These are phyloP conservation scores for Skeletonema tropicum DNA, from an alignment of 108 stramenopile species.

Conservation along the genomic window DNA sequence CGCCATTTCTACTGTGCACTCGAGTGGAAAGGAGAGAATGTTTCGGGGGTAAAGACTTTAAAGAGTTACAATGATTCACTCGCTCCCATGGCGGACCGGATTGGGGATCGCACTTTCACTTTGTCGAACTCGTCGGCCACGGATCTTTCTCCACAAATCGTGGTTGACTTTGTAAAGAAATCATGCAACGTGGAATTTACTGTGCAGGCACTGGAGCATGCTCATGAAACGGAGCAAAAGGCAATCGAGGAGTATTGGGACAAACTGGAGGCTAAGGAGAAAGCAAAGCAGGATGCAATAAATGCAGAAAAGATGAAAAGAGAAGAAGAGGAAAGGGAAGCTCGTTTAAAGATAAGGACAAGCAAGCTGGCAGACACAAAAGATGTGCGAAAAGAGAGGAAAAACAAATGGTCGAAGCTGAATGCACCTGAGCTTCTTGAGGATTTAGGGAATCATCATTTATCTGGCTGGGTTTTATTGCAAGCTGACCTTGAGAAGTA, in stretches of 20 bases:
- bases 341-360: neutral
- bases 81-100: conserved; percentile 16
- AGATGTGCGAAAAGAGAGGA: conserved; percentile 12
- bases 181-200: conserved; percentile 31
- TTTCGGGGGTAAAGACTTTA: conserved; percentile 22
- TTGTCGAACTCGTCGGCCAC: conserved; percentile 19
- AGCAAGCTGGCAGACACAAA: conserved; percentile 9
- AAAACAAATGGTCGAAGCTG: conserved; percentile 21
- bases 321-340: conserved; percentile 8
- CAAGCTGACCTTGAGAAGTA: conserved; percentile 12
- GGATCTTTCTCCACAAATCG: conserved; percentile 26
- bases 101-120: conserved; percentile 33
- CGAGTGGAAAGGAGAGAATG: conserved; percentile 33
- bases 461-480: conserved; percentile 29
- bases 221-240: conserved; percentile 27
- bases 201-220: conserved; percentile 18
- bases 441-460: conserved; percentile 24
- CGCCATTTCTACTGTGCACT: conserved; percentile 30
- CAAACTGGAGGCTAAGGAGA: conserved; percentile 18
- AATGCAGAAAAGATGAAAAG: conserved; percentile 11
- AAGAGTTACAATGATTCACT: conserved; percentile 10
- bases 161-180: conserved; percentile 25
- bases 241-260: conserved; percentile 23
- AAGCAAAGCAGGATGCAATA: conserved; percentile 5
- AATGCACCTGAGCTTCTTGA: conserved; percentile 21